A percentile compares a stretch with the other conserved stretches of the same genome.
phyloP scores from a whole-genome alignment of 2,329 filamentous ascomycete genomes.

The Trichoderma koningiopsis region DNA sequence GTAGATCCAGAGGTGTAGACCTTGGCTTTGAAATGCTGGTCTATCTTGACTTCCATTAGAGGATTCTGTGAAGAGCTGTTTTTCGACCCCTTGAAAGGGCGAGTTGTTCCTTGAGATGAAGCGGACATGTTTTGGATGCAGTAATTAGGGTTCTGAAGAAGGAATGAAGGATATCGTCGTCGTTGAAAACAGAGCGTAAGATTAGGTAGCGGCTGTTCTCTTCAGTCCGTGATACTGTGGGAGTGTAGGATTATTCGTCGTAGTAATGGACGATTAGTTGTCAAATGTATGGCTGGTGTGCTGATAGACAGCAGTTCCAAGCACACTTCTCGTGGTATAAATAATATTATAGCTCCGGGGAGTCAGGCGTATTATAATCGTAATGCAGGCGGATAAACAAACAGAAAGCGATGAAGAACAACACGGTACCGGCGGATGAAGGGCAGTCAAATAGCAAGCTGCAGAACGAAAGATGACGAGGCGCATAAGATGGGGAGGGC shows the following conservation, averaged over 20 bases:
- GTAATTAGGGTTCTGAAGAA: background rate
- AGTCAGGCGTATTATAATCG: background rate
- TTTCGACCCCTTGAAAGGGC: slow-evolving; percentile 19
- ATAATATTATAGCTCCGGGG: background rate
- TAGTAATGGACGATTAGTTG: background rate
- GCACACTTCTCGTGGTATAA: background rate
- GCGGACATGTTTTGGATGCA: slow-evolving; percentile 30
- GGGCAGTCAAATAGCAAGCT: slow-evolving; percentile 4
- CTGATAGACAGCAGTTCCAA: background rate
- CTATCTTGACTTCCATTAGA: slow-evolving; percentile 52
- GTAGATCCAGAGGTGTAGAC: slow-evolving; percentile 59
- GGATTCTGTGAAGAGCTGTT: slow-evolving; percentile 34
- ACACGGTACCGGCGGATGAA: background rate
- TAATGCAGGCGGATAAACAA: slow-evolving; percentile 1
- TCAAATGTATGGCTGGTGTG: background rate
- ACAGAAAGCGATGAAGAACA: background rate
- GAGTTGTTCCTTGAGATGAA: slow-evolving; percentile 29
- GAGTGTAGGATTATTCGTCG: background rate
- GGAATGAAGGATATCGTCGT: background rate
- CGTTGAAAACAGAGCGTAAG: background rate
- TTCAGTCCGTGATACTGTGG: background rate
- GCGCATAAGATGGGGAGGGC: slow-evolving; percentile 3
- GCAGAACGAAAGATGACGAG: background rate
- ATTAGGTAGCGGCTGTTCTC: background rate
- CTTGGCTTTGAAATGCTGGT: slow-evolving; percentile 57